A percentile compares a stretch with the other conserved stretches of the same genome.
These are phyloP conservation scores for Scopulariopsis brevicaulis DNA, from an alignment of 2,329 filamentous ascomycete genomes.

Conservation along the genomic window DNA sequence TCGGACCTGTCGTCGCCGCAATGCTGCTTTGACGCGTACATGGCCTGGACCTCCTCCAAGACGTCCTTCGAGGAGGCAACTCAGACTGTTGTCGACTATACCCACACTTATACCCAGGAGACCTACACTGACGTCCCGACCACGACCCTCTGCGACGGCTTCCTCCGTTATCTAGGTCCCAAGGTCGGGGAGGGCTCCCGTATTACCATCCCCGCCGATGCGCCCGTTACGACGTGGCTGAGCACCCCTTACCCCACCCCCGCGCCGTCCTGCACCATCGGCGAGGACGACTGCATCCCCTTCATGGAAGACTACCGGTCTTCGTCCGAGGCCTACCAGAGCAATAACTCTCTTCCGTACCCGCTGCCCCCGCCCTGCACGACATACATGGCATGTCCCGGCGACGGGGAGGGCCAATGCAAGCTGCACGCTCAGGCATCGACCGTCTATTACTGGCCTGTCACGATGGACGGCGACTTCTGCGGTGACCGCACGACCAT, in stretches of 20 bases:
- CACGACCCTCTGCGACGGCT: slow-evolving; percentile 5
- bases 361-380: slow-evolving; percentile 1
- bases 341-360: slow-evolving; percentile 1
- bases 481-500: slow-evolving; percentile 3
- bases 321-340: not conserved
- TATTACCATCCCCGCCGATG: not conserved
- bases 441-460: slow-evolving; percentile 4
- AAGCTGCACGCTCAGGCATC: not conserved
- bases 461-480: slow-evolving; percentile 2
- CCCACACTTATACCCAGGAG: not conserved
- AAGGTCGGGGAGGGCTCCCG: not conserved
- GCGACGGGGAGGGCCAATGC: not conserved
- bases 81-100: not conserved
- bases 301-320: slow-evolving; percentile 3
- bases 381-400: slow-evolving; percentile 2
- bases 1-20: not conserved
- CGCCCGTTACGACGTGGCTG: not conserved
- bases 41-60: slow-evolving; percentile 1
- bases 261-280: not conserved
- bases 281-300: not conserved
- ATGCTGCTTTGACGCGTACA: slow-evolving; percentile 1
- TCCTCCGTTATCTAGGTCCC: not conserved
- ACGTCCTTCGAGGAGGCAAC: not conserved
- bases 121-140: not conserved
- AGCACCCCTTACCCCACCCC: slow-evolving; percentile 1